Evolutionary conservation across 441 rosid genomes (phyloP), one percentile per base, ranked within the genome.

Genomic region (Aquilaria agallochum): DNA sequence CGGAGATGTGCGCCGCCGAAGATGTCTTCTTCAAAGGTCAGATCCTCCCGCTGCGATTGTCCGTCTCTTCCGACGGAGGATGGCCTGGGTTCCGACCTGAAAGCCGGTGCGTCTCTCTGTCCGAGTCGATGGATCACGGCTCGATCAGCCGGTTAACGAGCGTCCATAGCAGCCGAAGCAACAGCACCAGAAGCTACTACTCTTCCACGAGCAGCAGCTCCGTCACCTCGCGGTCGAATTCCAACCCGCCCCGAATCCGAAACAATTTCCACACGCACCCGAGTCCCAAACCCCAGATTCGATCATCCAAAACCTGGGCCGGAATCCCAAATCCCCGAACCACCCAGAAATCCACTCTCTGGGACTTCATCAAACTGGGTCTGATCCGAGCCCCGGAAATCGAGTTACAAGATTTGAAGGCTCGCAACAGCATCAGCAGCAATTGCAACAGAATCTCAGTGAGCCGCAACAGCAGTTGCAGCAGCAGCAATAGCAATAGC

Each of bases 11-110:
- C 30, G 78, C 90, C 0, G 97, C 98, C 0, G 98, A 93, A 34
- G 95, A 93, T 48, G 81, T 93, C 52, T 93, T 93, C 80, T 93
- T 73, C 64, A 78, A 85, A 62, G 98, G 98, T 5, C 88, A 74
- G 70, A 85, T 93, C 53, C 78, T 93, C 14, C 98, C 98, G 33
- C 74, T 82, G 11, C 94, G 94, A 49, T 83, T 62, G 66, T 86
- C 95, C 2, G 65, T 83, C 31, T 76, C 83, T 74, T 80, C 88
- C 15, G 92, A 84, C 57, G 62, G 55, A 11, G 69, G 76, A 14
- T 49, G 55, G 0, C 57, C 55, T 55, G 75, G 69, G 33, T 57
- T 51, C 60, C 58, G 55, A 11, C 59, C 34, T 11, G 53, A 58
- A 11, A 48, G 55, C 63, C 69, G 74, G 48, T 53, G 76, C 53